Base-by-base conservation (phyloP, 495 filamentous ascomycete genomes). In the Penicillium waksmanii region DNA sequence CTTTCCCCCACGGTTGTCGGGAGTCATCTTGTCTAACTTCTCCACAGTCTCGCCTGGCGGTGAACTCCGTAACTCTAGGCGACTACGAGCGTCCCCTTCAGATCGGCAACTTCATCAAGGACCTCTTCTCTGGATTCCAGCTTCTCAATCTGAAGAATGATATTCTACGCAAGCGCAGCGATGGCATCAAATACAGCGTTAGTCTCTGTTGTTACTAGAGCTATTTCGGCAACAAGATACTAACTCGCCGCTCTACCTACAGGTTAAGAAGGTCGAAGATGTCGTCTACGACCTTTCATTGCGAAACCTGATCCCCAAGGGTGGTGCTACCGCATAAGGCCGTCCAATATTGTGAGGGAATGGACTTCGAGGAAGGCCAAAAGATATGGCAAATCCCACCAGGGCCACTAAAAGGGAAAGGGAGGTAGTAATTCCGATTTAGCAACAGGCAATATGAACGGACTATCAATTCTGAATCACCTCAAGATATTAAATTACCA, bases 101-200 rank as follows among this genome's bases (percentile, higher is more conserved):
- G 72, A 96, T 98, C 72, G 89, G 89, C 66, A 82, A 84, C 58
- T 98, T 98, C 71, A 88, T 97, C 78, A 97, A 97, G 77, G 93
- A 98, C 67, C 75, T 98, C 13, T 93, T 96, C 58, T 90, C 93
- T 7, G 94, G 93, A 6, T 98, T 98, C 76, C 96, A 98, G 82
- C 82, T 98, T 44, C 82, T 98, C 60, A 97, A 98, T 69, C 76
- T 98, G 57, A 98, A 98, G 84, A 98, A 98, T 68, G 95, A 98
- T 67, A 84, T 86, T 13, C 77, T 98, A 66, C 82, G 95, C 44
- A 91, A 89, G 75, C 85, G 92, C 56, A 93, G 88, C 27, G 95
- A 98, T 76, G 88, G 89, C 25, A 89, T 98, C 71, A 98, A 98
- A 80, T 98, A 98, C 61, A 88, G 88, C 59, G 91, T 96, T 66